Evolutionary conservation across 306 rosid genomes (phyloP).

Genomic region (Dalbergia cultrata): DNA sequence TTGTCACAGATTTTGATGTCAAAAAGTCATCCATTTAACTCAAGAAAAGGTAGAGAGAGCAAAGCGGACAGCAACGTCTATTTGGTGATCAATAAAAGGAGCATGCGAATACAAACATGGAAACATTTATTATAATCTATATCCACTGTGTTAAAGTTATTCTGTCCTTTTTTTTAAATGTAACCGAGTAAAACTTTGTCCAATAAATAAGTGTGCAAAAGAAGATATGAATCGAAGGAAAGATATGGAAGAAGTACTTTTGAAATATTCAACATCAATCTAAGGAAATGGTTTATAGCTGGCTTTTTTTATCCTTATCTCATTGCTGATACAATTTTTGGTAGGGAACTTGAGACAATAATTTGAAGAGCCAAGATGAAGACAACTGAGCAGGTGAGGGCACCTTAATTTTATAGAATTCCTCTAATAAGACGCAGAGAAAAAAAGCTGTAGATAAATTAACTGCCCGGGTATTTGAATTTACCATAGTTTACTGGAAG

Average conservation of each 20-base stretch:
- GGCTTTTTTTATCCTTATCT: constrained; percentile 21
- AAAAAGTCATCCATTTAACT: constrained; percentile 3
- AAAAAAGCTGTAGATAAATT: constrained; percentile 8
- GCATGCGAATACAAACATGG: constrained; percentile 6
- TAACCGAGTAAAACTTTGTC: neutral
- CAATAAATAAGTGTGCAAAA: neutral
- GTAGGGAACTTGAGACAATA: constrained; percentile 21
- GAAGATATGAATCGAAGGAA: neutral
- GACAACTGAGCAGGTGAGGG: constrained; percentile 62
- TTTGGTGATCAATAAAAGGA: constrained; percentile 9
- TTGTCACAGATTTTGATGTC: constrained; percentile 28
- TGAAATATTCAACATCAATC: constrained; percentile 25
- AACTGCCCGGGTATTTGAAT: neutral
- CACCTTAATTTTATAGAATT: constrained; percentile 39
- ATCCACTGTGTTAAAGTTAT: constrained; percentile 19
- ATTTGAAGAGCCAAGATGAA: constrained; percentile 34
- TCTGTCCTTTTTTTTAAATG: neutral
- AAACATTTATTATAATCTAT: constrained; percentile 7
- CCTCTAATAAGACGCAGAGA: constrained; percentile 44
- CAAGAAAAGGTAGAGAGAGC: neutral
- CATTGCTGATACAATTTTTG: constrained; percentile 7
- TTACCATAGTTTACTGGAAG: constrained; percentile 13
- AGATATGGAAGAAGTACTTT: constrained; percentile 17
- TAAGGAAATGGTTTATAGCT: neutral
- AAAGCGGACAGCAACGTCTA: neutral